Percentiles rank a stretch among this genome's conserved stretches.
phyloP scores from a whole-genome alignment of 2,329 filamentous ascomycete species.

The Colletotrichum coccodes region DNA sequence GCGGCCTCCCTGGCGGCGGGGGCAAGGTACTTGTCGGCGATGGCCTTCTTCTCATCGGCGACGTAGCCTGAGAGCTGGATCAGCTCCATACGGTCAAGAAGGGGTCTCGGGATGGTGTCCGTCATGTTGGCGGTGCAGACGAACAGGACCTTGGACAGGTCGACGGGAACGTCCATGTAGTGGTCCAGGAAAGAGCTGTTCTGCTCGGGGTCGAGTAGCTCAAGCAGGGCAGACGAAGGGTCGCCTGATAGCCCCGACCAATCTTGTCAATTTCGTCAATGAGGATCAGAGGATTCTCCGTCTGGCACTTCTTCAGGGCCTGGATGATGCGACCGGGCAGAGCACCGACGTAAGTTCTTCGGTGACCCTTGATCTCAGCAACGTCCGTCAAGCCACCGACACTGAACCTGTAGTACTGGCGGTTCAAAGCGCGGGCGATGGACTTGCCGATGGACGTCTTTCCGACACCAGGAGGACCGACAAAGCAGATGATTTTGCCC shows the following conservation, averaged over 20 bases:
- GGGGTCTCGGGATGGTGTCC: conserved; percentile 92
- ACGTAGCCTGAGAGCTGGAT: conserved; percentile 97
- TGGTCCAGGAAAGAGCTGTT: conserved; percentile 98
- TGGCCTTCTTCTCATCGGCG: conserved; percentile 98
- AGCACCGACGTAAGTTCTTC: conserved; percentile 95
- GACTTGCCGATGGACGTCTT: conserved; percentile 99
- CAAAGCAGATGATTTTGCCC: conserved; percentile 97
- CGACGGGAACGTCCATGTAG: conserved; percentile 98
- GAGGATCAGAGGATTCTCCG: conserved; percentile 94
- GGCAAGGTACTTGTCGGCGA: conserved; percentile 91
- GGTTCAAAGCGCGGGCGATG: conserved; percentile 91
- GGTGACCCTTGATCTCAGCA: conserved; percentile 97
- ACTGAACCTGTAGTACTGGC: conserved; percentile 98
- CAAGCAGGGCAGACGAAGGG: conserved; percentile 91
- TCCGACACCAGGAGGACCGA: conserved; percentile 95
- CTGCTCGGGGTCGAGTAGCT: conserved; percentile 95
- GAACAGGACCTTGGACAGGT: conserved; percentile 96
- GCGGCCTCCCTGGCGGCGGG: conserved; percentile 95
- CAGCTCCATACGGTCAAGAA: conserved; percentile 97
- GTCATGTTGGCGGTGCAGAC: conserved; percentile 99
- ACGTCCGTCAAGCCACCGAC: conserved; percentile 97
- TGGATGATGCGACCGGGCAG: conserved; percentile 97
- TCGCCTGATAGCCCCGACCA: conserved; percentile 94
- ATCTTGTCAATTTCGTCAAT: conserved; percentile 99
- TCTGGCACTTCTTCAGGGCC: conserved; percentile 98